Evolutionary conservation across 257 asterid genomes (phyloP).

Genomic region (Solanum ossicruentum): DNA sequence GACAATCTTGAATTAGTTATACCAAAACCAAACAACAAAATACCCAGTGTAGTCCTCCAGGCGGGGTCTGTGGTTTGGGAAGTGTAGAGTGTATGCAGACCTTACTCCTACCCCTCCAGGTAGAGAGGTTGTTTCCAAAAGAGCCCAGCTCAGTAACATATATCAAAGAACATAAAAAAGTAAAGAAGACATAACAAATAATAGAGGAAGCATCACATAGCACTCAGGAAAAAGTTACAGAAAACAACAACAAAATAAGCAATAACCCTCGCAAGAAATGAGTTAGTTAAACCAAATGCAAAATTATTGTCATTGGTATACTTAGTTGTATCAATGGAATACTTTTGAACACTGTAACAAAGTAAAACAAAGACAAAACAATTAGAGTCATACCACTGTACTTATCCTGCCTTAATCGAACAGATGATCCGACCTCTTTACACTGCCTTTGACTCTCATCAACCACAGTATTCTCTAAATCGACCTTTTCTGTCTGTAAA

Average conservation of each 20-base stretch:
- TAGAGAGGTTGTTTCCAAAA: neutral
- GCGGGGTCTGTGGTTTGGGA: neutral
- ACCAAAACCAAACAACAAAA: rapidly evolving
- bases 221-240: neutral
- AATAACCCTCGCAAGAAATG: neutral
- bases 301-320: neutral
- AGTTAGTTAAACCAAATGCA: neutral
- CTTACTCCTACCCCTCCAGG: neutral
- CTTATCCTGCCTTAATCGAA: conserved; percentile 73
- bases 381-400: conserved; percentile 50
- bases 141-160: neutral
- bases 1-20: neutral
- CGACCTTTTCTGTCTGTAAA: conserved; percentile 95
- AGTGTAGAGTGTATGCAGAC: neutral
- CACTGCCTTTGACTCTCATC: conserved; percentile 92
- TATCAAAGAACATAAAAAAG: neutral
- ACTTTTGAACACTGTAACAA: neutral
- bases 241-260: neutral
- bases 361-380: neutral
- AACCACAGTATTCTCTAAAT: conserved; percentile 90
- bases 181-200: neutral
- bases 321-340: neutral
- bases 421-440: conserved; percentile 49
- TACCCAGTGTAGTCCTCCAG: neutral
- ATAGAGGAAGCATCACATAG: neutral